Evolutionary conservation across 2,329 filamentous ascomycete genomes (phyloP), one percentile per base, ranked within the genome.

Genomic region (Xylaria multiplex): DNA sequence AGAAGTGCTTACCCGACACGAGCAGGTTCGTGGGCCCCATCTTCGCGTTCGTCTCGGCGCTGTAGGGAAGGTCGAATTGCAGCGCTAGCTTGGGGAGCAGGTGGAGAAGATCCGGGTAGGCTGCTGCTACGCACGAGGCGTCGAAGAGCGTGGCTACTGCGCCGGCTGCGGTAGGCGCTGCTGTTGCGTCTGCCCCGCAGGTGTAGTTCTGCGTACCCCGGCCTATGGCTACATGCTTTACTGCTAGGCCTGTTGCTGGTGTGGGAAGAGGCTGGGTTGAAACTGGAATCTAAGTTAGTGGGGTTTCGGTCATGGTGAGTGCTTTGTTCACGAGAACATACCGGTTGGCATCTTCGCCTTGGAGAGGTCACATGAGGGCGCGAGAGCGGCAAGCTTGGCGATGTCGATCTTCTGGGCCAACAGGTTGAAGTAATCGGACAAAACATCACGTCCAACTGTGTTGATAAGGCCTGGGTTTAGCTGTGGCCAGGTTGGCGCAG

Each of bases 181-280:
- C 85, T 3, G 85, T 86, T 1, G 86, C 76, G 72, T 91, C 86
- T 68, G 80, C 81, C 65, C 86, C 83, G 83, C 95, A 97, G 58
- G 93, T 96, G 83, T 97, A 98, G 85, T 97, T 97, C 81, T 97
- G 90, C 7, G 92, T 96, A 66, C 95, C 95, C 50, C 93, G 90
- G 74, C 95, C 95, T 68, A 97, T 83, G 76, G 91, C 92, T 61
- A 97, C 91, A 79, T 96, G 92, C 76, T 88, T 86, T 57, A 96
- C 84, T 3, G 76, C 81, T 35, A 92, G 82, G 62, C 90, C 91
- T 6, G 81, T 71, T 0, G 87, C 80, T 14, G 88, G 88, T 7
- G 83, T 69, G 14, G 91, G 88, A 6, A 97, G 84, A 16, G 86
- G 81, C 6, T 83, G 82, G 52, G 50, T 37, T 9, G 88, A 82